Percentiles rank a stretch among this genome's conserved stretches.
These are phyloP conservation scores for Kingdonia uniflora DNA, from an alignment of 164 flowering plant genomes.

Conservation along the genomic window DNA sequence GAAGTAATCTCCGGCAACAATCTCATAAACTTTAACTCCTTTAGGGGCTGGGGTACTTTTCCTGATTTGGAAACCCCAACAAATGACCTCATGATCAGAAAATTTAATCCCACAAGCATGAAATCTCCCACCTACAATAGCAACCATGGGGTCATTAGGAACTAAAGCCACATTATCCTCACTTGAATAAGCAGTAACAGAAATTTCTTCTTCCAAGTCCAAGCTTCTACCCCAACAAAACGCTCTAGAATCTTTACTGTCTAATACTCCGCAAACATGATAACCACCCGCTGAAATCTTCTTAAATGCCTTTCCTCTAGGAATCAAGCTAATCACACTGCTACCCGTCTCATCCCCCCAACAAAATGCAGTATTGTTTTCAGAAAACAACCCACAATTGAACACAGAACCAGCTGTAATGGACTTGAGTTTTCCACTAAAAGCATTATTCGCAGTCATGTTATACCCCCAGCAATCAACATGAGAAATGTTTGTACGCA, in stretches of 20 bases:
- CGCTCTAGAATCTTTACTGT: conserved; percentile 39
- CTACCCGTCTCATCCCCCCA: conserved; percentile 92
- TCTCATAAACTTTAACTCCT: conserved; percentile 43
- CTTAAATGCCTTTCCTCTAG: conserved; percentile 38
- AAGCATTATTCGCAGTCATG: conserved; percentile 69
- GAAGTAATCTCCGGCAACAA: conserved; percentile 93
- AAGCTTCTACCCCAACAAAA: conserved; percentile 84
- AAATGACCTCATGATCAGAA: conserved; percentile 46
- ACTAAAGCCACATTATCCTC: conserved; percentile 47
- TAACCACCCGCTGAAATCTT: conserved; percentile 84
- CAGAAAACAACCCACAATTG: conserved; percentile 73
- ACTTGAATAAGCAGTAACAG: conserved; percentile 19
- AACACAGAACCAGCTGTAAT: conserved; percentile 88
- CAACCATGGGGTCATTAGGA: conserved; percentile 49
- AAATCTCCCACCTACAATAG: conserved; percentile 80
- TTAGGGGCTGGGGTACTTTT: conserved; percentile 58
- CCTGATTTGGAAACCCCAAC: conserved; percentile 70
- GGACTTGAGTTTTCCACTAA: conserved; percentile 52
- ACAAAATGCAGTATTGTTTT: conserved; percentile 59
- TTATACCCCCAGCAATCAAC: conserved; percentile 99
- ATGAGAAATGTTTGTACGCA: conserved; percentile 29
- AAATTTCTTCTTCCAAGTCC: conserved; percentile 38
- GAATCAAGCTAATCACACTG: conserved; percentile 48
- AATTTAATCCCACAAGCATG: conserved; percentile 87
- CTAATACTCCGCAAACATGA: conserved; percentile 84